Evolutionary conservation across 805 yeast species (phyloP), one percentile per base, ranked within the genome.

Genomic region (Nakazawaea ernobii): DNA sequence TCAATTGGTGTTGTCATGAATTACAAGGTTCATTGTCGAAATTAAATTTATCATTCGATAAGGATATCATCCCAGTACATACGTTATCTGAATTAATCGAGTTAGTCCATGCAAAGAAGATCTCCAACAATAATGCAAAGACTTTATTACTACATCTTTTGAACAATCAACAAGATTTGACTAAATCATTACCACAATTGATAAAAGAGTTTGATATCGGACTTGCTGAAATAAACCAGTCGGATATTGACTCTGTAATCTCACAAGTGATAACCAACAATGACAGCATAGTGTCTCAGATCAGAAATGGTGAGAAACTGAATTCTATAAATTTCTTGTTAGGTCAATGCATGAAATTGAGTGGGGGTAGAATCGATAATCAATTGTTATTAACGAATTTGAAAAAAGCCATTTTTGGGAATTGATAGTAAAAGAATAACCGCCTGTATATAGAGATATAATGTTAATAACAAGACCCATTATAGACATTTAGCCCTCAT

Each of bases 1-100:
- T 82, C 28, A 87, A 85, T 59, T 92, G 96, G 96, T 62, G 89
- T 8, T 79, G 88, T 7, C 91, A 92, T 64, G 91, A 88, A 53
- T 66, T 89, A 36, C 58, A 88, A 14, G 97, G 97, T 0, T 69
- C 79, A 11, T 69, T 87, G 50, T 71, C 79, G 7, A 81, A 79
- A 57, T 69, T 77, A 7, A 68, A 73, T 24, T 41, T 68, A 32
- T 52, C 47, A 10, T 71, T 76, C 49, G 55, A 58, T 35, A 48
- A 52, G 0, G 50, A 60, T 3, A 49, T 63, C 13, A 58, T 74
- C 8, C 63, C 80, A 0, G 69, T 77, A 0, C 48, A 57, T 0
- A 69, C 66, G 35, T 69, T 91, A 38, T 70, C 80, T 0, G 80
- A 80, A 35, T 62, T 92, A 9, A 67, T 91, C 28, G 46, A 56